Percentiles rank a stretch among this genome's conserved stretches.
Conservation (phyloP, 495 filamentous ascomycete genomes). For the Cercophora samala region DNA sequence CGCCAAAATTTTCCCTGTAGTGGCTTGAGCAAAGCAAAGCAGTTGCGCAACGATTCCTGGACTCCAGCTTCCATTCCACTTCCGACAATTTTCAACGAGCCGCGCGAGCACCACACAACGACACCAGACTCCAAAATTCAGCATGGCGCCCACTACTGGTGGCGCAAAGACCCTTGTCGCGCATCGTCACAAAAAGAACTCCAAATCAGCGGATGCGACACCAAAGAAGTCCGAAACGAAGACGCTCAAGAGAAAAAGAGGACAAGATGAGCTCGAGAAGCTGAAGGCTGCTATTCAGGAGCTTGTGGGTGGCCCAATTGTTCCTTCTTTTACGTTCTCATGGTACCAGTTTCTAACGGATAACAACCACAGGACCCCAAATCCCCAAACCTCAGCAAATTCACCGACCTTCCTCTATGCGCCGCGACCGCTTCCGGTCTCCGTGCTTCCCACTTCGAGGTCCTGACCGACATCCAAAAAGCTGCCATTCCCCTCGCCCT, state of each 20-base stretch:
- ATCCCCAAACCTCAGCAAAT: conserved; percentile 50
- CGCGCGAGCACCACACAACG: neutral
- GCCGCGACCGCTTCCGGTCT: conserved; percentile 77
- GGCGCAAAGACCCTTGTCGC: conserved; percentile 20
- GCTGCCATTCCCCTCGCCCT: conserved; percentile 81
- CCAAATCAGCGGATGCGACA: conserved; percentile 9
- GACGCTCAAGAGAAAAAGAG: conserved; percentile 45
- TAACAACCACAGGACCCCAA: conserved; percentile 42
- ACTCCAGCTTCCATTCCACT: conserved; percentile 2
- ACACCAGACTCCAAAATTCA: neutral
- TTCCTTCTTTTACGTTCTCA: neutral
- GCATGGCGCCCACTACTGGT: conserved; percentile 21
- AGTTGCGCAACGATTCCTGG: neutral
- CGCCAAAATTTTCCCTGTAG: conserved; percentile 35
- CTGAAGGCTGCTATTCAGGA: conserved; percentile 47
- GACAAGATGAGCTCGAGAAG: conserved; percentile 55
- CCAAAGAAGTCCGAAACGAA: conserved; percentile 35
- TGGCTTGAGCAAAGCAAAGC: conserved; percentile 1
- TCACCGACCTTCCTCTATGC: conserved; percentile 83
- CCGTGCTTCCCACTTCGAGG: conserved; percentile 82
- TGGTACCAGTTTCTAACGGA: neutral
- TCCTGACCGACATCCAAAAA: conserved; percentile 86
- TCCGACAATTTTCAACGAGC: neutral
- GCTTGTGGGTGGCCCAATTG: conserved; percentile 29
- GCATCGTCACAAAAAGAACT: conserved; percentile 21